These are phyloP conservation scores for Colletotrichum horii DNA, from an alignment of 2,329 filamentous ascomycete species.

Conservation along the genomic window DNA sequence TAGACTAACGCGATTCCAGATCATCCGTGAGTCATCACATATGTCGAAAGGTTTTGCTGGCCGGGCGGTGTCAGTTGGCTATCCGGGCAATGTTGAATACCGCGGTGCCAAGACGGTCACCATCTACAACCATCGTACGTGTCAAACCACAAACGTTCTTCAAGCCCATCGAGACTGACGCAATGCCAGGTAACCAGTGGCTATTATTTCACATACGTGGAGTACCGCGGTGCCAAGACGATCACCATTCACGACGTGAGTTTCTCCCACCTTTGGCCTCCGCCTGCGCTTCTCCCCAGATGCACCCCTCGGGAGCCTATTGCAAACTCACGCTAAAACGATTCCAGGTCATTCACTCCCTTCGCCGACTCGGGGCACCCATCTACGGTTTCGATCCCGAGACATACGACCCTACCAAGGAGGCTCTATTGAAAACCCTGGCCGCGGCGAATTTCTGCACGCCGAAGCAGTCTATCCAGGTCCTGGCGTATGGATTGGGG, in stretches of 20 bases:
- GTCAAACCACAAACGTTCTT: too few relatives aligned
- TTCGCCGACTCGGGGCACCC: conserved; percentile 53
- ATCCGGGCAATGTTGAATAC: not conserved
- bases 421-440: too few relatives aligned
- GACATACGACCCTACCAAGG: conserved; percentile 28
- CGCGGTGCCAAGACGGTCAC: not conserved
- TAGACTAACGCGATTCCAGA: conserved; percentile 38
- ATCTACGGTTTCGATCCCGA: conserved; percentile 64
- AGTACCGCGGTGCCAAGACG: conserved; percentile 64
- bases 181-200: too few relatives aligned
- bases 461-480: too few relatives aligned
- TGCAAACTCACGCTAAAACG: not conserved
- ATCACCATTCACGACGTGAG: conserved; percentile 66
- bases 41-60: not conserved
- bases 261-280: conserved; percentile 11
- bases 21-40: conserved; percentile 40
- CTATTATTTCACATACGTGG: conserved; percentile 53
- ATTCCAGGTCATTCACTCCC: conserved; percentile 57
- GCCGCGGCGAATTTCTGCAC: too few relatives aligned
- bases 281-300: not conserved
- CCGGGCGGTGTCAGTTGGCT: not conserved
- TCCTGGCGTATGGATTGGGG: too few relatives aligned
- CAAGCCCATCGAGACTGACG: too few relatives aligned
- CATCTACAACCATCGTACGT: not conserved
- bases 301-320: not conserved